Percentiles rank a stretch among this genome's conserved stretches.
phyloP scores from a whole-genome alignment of 805 yeast genomes.

The Nakazawaea holstii region DNA sequence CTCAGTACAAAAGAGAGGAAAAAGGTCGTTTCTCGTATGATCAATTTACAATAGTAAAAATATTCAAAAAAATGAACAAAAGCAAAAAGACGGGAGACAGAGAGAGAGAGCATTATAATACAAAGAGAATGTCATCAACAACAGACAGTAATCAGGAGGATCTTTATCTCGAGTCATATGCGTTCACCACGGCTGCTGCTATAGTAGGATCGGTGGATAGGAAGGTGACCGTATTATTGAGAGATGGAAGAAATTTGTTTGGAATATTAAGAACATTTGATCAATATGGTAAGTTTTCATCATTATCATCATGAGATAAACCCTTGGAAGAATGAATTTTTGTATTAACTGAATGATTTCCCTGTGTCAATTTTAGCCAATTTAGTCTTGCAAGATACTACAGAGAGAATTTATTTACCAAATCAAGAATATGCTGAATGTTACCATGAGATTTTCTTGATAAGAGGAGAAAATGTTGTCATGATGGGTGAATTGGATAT shows the following conservation, averaged over 20 bases:
- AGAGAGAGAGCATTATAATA: neutral
- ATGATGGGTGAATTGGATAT: conserved; percentile 92
- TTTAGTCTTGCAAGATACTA: conserved; percentile 84
- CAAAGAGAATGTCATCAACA: conserved; percentile 4
- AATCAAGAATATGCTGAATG: conserved; percentile 62
- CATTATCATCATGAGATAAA: neutral
- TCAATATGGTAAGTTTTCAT: conserved; percentile 55
- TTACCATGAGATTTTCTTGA: conserved; percentile 56
- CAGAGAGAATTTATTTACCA: conserved; percentile 72
- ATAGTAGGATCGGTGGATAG: conserved; percentile 81
- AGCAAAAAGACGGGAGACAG: neutral
- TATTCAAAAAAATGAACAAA: neutral
- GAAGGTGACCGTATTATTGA: conserved; percentile 74
- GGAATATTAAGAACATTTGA: conserved; percentile 94
- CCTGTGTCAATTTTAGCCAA: conserved; percentile 62
- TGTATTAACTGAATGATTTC: neutral
- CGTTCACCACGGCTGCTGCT: conserved; percentile 88
- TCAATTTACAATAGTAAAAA: neutral
- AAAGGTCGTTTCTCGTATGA: neutral
- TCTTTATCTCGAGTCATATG: conserved; percentile 70
- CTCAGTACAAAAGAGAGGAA: neutral
- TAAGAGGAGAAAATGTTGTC: conserved; percentile 95
- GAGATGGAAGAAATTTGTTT: conserved; percentile 84
- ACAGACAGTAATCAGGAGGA: conserved; percentile 26
- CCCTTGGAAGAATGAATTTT: neutral